These are phyloP conservation scores for Naganishia cerealis DNA, from an alignment of 1,284 basidiomycete genomes.

Conservation along the genomic window DNA sequence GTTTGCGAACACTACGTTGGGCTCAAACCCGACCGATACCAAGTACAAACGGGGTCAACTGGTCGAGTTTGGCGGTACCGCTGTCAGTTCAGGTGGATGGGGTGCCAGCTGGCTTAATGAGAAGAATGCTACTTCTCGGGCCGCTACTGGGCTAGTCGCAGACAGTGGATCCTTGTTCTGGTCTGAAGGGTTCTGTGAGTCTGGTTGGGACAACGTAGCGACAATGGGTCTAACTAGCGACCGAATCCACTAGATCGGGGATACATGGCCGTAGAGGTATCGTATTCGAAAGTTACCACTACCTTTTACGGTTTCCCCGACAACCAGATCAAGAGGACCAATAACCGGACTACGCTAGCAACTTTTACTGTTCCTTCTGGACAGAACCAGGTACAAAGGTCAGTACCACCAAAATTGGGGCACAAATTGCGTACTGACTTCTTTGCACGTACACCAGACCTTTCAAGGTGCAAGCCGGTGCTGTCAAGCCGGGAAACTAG, in stretches of 20 bases:
- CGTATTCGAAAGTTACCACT: constrained; percentile 57
- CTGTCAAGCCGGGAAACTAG: constrained; percentile 30
- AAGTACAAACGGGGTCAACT: constrained; percentile 52
- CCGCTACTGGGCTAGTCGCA: constrained; percentile 56
- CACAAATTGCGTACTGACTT: background rate
- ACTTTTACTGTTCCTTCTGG: constrained; percentile 23
- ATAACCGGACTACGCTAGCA: constrained; percentile 56
- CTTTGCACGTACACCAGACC: constrained; percentile 2
- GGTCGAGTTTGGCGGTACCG: constrained; percentile 67
- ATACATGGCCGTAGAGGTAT: constrained; percentile 55
- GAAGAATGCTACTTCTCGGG: constrained; percentile 49
- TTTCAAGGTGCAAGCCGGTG: constrained; percentile 28
- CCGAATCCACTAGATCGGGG: constrained; percentile 44
- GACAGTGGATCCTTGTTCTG: constrained; percentile 62
- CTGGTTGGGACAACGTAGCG: constrained; percentile 8
- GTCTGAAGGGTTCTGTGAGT: constrained; percentile 64
- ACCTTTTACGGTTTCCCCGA: constrained; percentile 62
- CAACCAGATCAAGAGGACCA: constrained; percentile 61
- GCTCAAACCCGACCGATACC: constrained; percentile 34
- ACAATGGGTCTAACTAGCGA: background rate
- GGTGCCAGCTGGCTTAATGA: constrained; percentile 58
- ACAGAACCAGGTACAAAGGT: constrained; percentile 30
- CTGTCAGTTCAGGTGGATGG: constrained; percentile 61
- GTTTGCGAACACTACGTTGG: constrained; percentile 25
- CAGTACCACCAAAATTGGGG: background rate